Evolutionary conservation across 495 filamentous ascomycete species (phyloP).

Genomic region (Aspergillus conjunctus): DNA sequence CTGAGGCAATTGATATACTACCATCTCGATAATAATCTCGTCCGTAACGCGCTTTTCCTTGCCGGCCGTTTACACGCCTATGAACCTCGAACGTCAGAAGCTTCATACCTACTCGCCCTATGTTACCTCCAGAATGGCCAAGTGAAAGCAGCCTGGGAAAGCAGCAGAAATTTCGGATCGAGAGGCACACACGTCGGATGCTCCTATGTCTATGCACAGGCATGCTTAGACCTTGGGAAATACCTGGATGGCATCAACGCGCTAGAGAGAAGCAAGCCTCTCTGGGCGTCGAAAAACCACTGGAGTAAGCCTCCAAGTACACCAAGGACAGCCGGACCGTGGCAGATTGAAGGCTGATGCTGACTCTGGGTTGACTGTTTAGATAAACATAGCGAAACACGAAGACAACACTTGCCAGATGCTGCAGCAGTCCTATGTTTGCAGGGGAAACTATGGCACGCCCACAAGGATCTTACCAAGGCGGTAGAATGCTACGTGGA

Average conservation of each 20-base stretch:
- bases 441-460: constrained; percentile 83
- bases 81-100: constrained; percentile 76
- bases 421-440: constrained; percentile 78
- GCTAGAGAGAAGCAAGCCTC: constrained; percentile 69
- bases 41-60: constrained; percentile 88
- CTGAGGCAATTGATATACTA: constrained; percentile 87
- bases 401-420: constrained; percentile 71
- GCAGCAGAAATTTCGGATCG: constrained; percentile 61
- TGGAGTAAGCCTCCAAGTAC: constrained; percentile 58
- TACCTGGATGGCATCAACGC: constrained; percentile 78
- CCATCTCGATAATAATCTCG: constrained; percentile 86
- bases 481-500: constrained; percentile 84
- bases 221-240: constrained; percentile 76
- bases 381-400: constrained; percentile 71
- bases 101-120: constrained; percentile 77
- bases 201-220: constrained; percentile 87
- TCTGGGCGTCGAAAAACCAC: constrained; percentile 71
- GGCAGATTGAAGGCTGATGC: neutral
- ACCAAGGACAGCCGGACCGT: neutral
- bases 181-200: constrained; percentile 80
- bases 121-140: constrained; percentile 83
- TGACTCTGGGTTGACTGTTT: constrained; percentile 20
- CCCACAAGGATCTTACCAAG: constrained; percentile 75
- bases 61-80: constrained; percentile 82
- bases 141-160: constrained; percentile 72